These are phyloP conservation scores for Colletotrichum sp. DNA, from an alignment of 2,329 filamentous ascomycete genomes.

Conservation along the genomic window DNA sequence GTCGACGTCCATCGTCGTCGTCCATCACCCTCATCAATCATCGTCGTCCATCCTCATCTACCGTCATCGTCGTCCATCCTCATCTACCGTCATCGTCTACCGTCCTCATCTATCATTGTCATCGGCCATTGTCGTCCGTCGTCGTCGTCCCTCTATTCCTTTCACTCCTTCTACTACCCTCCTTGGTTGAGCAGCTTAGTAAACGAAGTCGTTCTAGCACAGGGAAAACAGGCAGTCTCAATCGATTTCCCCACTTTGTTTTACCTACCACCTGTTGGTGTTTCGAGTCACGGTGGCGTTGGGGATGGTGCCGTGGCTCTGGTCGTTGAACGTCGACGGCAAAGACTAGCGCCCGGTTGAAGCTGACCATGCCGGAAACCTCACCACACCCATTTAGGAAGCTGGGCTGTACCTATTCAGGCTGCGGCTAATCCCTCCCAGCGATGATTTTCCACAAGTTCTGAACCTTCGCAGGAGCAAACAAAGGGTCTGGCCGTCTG, in stretches of 20 bases:
- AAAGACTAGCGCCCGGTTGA: neutral
- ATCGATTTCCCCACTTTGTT: neutral
- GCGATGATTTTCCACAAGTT: neutral
- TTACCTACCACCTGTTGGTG: neutral
- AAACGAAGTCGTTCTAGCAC: too few relatives aligned
- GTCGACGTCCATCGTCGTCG: neutral
- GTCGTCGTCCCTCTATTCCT: neutral
- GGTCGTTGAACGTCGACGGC: neutral
- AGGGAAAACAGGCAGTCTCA: neutral
- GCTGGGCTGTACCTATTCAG: neutral
- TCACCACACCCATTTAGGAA: neutral
- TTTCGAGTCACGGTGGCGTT: neutral
- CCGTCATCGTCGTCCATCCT: too few relatives aligned
- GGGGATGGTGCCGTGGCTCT: neutral
- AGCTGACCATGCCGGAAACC: too few relatives aligned
- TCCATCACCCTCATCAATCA: too few relatives aligned
- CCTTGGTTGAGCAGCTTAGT: neutral
- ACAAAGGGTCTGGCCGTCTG: neutral
- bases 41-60: too few relatives aligned
- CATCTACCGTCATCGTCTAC: too few relatives aligned
- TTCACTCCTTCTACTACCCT: neutral
- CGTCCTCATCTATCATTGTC: too few relatives aligned
- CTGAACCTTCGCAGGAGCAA: neutral
- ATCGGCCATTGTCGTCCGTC: neutral
- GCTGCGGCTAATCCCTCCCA: neutral